Evolutionary conservation across 208 protist species (phyloP).

Genomic region (Acanthamoeba lugdunensis): DNA sequence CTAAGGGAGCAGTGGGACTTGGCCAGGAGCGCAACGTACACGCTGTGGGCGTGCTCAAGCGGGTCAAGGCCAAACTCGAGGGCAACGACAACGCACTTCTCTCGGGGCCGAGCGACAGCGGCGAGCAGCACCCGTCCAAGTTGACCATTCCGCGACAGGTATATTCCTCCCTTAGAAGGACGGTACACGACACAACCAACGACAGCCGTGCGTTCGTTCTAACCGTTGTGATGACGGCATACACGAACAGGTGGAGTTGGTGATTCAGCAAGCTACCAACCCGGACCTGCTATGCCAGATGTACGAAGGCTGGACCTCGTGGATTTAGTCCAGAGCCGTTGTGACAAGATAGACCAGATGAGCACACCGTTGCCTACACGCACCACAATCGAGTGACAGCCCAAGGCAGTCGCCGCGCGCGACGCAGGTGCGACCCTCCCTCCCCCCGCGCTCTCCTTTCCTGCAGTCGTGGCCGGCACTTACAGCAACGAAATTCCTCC

Average conservation of each 20-base stretch:
- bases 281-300: constrained; percentile 71
- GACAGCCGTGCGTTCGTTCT: background rate
- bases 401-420: too few relatives aligned
- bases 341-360: too few relatives aligned
- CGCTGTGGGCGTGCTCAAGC: constrained; percentile 62
- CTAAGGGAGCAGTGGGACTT: background rate
- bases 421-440: too few relatives aligned
- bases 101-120: background rate
- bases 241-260: constrained; percentile 29
- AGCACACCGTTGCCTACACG: too few relatives aligned
- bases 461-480: too few relatives aligned
- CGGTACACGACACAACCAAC: background rate
- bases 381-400: too few relatives aligned
- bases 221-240: background rate
- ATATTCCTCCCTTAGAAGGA: background rate
- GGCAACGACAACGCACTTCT: background rate
- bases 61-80: constrained; percentile 69
- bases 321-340: constrained; percentile 52
- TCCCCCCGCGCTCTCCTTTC: too few relatives aligned
- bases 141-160: constrained; percentile 19
- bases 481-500: too few relatives aligned
- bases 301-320: constrained; percentile 80
- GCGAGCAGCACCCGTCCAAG: background rate
- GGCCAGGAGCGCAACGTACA: constrained; percentile 58
- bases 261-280: constrained; percentile 74